Evolutionary conservation across 352 stramenopile species (phyloP).

Genomic region (Aphanomyces euteiches): DNA sequence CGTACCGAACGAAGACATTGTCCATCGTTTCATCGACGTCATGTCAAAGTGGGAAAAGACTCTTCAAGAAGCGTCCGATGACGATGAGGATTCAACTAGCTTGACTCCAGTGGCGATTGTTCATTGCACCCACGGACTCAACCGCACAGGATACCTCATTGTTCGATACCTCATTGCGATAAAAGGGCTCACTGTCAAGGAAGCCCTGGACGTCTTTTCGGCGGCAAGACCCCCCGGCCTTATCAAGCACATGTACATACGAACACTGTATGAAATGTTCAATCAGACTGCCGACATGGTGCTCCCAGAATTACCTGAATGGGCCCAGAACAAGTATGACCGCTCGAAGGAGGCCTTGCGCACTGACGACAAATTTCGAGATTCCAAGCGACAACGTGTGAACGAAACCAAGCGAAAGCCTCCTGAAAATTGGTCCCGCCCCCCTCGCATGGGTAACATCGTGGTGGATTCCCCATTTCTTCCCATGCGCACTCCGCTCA

Average conservation of each 20-base stretch:
- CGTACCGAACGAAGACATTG: slow-evolving; percentile 47
- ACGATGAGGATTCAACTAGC: neutral
- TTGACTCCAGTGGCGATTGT: slow-evolving; percentile 21
- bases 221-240: slow-evolving; percentile 13
- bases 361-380: slow-evolving; percentile 14
- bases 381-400: neutral
- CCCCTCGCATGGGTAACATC: neutral
- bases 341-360: slow-evolving; percentile 8
- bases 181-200: slow-evolving; percentile 15
- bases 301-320: slow-evolving; percentile 10
- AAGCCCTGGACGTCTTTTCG: slow-evolving; percentile 13
- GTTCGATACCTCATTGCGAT: slow-evolving; percentile 25
- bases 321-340: slow-evolving; percentile 27
- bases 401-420: neutral
- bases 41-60: slow-evolving; percentile 8
- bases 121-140: slow-evolving; percentile 29
- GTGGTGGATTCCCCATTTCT: slow-evolving; percentile 5
- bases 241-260: slow-evolving; percentile 30
- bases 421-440: slow-evolving; percentile 18
- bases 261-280: slow-evolving; percentile 26
- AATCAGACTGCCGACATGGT: slow-evolving; percentile 9
- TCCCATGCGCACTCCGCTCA: slow-evolving; percentile 21
- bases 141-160: slow-evolving; percentile 28
- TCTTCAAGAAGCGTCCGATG: neutral
- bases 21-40: slow-evolving; percentile 45